Percentiles rank a stretch among this genome's conserved stretches.
phyloP scores from a whole-genome alignment of 202 grass and related monocot species.

The Zizania palustris region DNA sequence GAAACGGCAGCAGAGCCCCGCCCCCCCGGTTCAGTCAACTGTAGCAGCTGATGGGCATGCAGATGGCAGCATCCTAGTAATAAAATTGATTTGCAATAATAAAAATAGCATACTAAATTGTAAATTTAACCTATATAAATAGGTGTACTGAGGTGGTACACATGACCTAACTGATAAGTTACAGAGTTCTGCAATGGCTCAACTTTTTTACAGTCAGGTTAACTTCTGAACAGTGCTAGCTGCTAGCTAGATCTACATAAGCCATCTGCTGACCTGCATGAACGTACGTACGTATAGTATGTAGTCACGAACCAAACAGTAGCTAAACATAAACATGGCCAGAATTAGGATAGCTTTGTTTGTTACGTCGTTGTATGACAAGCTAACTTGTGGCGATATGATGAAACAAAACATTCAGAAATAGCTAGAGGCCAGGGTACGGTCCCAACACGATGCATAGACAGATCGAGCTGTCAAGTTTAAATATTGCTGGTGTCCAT shows the following conservation, averaged over 20 bases:
- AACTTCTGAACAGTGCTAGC: not conserved
- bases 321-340: constrained; percentile 1
- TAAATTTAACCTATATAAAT: no score
- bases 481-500: constrained; percentile 45
- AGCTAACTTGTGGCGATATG: no score
- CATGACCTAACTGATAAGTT: no score
- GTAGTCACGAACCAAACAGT: constrained; percentile 4
- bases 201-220: not conserved
- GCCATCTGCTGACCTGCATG: no score
- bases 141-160: no score
- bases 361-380: no score
- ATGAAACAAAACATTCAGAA: constrained; percentile 6
- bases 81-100: no score
- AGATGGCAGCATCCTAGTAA: not conserved
- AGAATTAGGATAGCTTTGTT: not conserved
- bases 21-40: constrained; percentile 26
- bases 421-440: no score
- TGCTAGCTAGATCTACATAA: not conserved
- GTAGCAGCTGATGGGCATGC: constrained; percentile 9
- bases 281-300: not conserved
- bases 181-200: not conserved
- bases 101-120: no score
- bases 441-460: constrained; percentile 29
- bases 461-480: constrained; percentile 35
- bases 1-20: not conserved